Conservation (phyloP, 208 protist species). For the Naegleria fowleri region DNA sequence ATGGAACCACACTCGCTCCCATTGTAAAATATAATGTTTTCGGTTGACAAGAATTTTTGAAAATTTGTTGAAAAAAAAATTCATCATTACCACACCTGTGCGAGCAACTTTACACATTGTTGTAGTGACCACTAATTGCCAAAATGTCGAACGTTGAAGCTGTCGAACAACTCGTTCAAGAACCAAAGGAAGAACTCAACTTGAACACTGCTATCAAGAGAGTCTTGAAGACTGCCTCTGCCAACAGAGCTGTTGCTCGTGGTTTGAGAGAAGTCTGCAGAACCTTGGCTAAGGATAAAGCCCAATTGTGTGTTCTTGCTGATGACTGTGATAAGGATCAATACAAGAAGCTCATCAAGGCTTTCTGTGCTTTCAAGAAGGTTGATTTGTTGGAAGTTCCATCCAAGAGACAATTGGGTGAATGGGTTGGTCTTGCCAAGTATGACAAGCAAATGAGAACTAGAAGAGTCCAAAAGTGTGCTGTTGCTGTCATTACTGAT, state of each 20-base stretch:
- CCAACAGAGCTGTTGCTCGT: background rate
- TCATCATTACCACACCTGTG: background rate
- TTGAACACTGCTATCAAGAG: background rate
- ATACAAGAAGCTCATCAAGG: constrained; percentile 31
- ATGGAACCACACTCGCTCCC: too few relatives aligned
- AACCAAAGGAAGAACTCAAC: constrained; percentile 12
- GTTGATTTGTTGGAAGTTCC: constrained; percentile 14
- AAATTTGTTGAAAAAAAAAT: constrained; percentile 3
- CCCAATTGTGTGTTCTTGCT: constrained; percentile 24
- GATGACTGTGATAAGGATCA: constrained; percentile 6
- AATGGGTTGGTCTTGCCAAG: constrained; percentile 32
- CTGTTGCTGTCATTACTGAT: constrained; percentile 31
- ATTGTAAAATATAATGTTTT: background rate
- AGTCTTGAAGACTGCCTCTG: constrained; percentile 24
- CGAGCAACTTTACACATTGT: background rate
- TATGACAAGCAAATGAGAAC: constrained; percentile 24
- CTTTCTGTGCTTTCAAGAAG: background rate
- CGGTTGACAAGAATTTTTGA: background rate
- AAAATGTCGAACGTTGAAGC: background rate
- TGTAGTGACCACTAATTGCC: background rate
- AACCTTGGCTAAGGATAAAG: constrained; percentile 19
- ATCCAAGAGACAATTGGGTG: constrained; percentile 11
- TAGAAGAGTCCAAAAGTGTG: constrained; percentile 21
- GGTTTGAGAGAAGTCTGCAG: constrained; percentile 28
- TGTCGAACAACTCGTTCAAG: background rate